Evolutionary conservation across 73 alveolate species (phyloP).

Genomic region (Urostyla sp.): DNA sequence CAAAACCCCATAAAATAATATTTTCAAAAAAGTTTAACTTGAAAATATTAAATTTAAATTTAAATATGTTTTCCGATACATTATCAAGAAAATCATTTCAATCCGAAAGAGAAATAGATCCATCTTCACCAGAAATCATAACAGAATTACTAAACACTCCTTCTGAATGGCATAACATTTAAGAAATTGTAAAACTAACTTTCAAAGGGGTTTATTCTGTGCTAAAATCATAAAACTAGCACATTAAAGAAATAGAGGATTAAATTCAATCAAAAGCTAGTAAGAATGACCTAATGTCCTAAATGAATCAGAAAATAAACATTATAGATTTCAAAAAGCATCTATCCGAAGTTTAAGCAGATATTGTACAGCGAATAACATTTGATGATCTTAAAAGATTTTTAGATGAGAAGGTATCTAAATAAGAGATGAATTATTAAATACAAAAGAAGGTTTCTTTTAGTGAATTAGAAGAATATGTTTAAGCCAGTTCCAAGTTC

Average conservation of each 20-base stretch:
- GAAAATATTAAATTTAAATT: no score
- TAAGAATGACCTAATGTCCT: conserved; percentile 47
- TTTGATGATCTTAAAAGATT: conserved; percentile 58
- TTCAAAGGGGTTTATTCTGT: conserved; percentile 64
- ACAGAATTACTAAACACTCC: no score
- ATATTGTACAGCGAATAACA: conserved; percentile 57
- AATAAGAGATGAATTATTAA: conserved; percentile 56
- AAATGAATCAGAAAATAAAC: conserved; percentile 63
- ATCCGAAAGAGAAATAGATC: no score
- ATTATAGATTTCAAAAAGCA: conserved; percentile 62
- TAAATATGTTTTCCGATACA: no score
- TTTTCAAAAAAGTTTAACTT: no score
- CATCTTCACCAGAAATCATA: no score
- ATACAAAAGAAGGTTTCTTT: conserved; percentile 54
- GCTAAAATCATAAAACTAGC: conserved; percentile 61
- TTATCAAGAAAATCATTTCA: no score
- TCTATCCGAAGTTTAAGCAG: conserved; percentile 72
- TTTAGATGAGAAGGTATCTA: conserved; percentile 66
- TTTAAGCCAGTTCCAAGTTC: not conserved
- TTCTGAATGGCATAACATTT: conserved; percentile 75
- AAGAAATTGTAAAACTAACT: conserved; percentile 72
- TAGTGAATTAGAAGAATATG: conserved; percentile 52
- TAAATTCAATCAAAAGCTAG: conserved; percentile 69
- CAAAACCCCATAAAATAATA: no score
- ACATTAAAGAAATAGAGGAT: conserved; percentile 64